Base-by-base conservation (phyloP, 495 filamentous ascomycete species). In the Poronia punctata region DNA sequence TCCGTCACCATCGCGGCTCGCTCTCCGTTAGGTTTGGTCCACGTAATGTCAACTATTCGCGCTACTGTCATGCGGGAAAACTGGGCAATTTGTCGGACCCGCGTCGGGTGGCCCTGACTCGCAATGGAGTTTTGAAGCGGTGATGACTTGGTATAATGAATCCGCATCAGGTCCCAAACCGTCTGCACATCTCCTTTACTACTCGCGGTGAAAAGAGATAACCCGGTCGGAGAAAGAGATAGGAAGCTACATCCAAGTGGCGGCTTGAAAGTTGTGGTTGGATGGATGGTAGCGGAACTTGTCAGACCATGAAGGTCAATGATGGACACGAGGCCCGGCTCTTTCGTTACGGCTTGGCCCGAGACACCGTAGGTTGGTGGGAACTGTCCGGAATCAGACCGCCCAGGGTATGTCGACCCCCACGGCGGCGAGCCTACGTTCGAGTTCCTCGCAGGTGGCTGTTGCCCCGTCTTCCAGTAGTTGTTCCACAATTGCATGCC, bases 21-120 rank as follows among this genome's bases (percentile, higher is more conserved):
- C 50, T 94, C 86, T 9, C 83, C 86, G 30, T 78, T 79, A 6
- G 90, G 88, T 26, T 76, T 70, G 1, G 80, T 81, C 92, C 92
- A 98, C 6, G 80, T 80, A 12, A 95, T 82, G 54, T 96, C 90
- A 2, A 95, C 74, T 28, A 95, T 86, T 29, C 82, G 84, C 4
- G 92, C 86, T 20, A 87, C 81, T 3, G 89, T 96, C 76, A 95
- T 80, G 14, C 92, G 82, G 6, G 85, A 80, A 61, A 94, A 95
- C 43, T 86, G 71, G 3, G 87, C 84, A 27, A 95, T 68, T 58
- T 93, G 83, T 19, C 88, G 81, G 23, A 97, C 86, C 34, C 65
- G 57, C 3, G 68, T 58, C 25, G 65, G 57, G 21, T 56, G 54
- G 3, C 61, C 39, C 42, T 55, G 40, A 18, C 56, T 52, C 9